A percentile compares a stretch with the other conserved stretches of the same genome.
These are phyloP conservation scores for Salvia sclarea DNA, from an alignment of 305 asterid genomes.

Conservation along the genomic window DNA sequence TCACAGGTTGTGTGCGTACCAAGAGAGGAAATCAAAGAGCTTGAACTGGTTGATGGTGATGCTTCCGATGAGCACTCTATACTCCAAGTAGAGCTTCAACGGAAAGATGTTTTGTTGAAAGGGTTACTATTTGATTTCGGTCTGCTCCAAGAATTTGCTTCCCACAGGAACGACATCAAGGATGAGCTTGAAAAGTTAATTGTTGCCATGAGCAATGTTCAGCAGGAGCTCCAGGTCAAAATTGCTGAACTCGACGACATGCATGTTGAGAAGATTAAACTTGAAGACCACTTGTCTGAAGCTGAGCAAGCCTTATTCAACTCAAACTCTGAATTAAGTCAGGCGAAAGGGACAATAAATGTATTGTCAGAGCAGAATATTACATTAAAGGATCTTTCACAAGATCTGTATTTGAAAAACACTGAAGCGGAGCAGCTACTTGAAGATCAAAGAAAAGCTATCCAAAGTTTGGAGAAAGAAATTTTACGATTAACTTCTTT, in stretches of 20 bases:
- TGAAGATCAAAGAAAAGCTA: slow-evolving; percentile 62
- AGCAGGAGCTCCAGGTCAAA: slow-evolving; percentile 61
- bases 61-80: slow-evolving; percentile 40
- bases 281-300: slow-evolving; percentile 57
- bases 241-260: slow-evolving; percentile 52
- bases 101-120: slow-evolving; percentile 61
- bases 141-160: slow-evolving; percentile 86
- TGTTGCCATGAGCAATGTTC: slow-evolving; percentile 52
- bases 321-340: slow-evolving; percentile 56
- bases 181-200: slow-evolving; percentile 66
- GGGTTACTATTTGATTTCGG: slow-evolving; percentile 87
- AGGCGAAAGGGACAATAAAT: slow-evolving; percentile 49
- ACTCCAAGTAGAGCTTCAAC: slow-evolving; percentile 66
- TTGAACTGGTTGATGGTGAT: slow-evolving; percentile 37
- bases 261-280: slow-evolving; percentile 49
- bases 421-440: slow-evolving; percentile 63
- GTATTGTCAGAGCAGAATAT: slow-evolving; percentile 59
- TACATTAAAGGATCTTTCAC: slow-evolving; percentile 57
- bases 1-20: slow-evolving; percentile 28
- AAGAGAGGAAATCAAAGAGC: slow-evolving; percentile 39
- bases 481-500: slow-evolving; percentile 58
- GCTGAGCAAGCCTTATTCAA: slow-evolving; percentile 52
- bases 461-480: slow-evolving; percentile 71
- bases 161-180: slow-evolving; percentile 65
- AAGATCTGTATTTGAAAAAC: slow-evolving; percentile 68